Base-by-base conservation (phyloP, 2,329 filamentous ascomycete genomes). In the Phyllosticta paracitricarpa region DNA sequence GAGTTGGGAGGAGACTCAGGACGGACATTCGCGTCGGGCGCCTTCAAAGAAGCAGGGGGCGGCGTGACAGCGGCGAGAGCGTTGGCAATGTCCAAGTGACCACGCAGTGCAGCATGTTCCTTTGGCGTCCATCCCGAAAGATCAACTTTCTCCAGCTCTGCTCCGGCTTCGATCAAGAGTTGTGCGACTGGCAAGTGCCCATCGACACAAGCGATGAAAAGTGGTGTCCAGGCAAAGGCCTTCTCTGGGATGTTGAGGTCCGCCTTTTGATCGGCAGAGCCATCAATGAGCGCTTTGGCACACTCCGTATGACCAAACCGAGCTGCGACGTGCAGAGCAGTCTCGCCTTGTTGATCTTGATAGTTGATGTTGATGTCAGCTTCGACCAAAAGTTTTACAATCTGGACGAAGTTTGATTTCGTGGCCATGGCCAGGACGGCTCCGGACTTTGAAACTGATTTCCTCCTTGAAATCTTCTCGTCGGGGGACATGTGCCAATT, bases 361-460 rank as follows among this genome's bases (percentile, higher is more conserved):
- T 92, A 95, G 71, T 99, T 97, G 69, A 97, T 87, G 69, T 97
- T 88, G 4, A 97, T 89, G 1, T 91, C 91, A 2, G 93, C 91
- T 65, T 95, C 85, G 2, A 97, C 91, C 12, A 99, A 80, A 70
- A 97, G 84, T 68, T 88, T 83, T 40, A 97, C 91, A 64, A 97
- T 97, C 58, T 83, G 81, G 60, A 86, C 83, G 70, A 90, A 95
- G 69, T 97, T 93, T 52, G 89, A 86, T 74, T 94, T 95, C 4
- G 89, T 91, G 2, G 94, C 94, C 59, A 97, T 81, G 14, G 89
- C 88, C 57, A 99, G 78, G 2, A 93, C 89, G n/a, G 89, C 89
- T 52, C 92, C 94, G 5, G 91, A 96, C 69, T 91, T 90, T 7
- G 89, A 85, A 17, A 91, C 84, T 4, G 83, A 81, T 69, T 86